A percentile compares a stretch with the other conserved stretches of the same genome.
These are phyloP conservation scores for Breynia disticha DNA, from an alignment of 441 rosid genomes.

Conservation along the genomic window DNA sequence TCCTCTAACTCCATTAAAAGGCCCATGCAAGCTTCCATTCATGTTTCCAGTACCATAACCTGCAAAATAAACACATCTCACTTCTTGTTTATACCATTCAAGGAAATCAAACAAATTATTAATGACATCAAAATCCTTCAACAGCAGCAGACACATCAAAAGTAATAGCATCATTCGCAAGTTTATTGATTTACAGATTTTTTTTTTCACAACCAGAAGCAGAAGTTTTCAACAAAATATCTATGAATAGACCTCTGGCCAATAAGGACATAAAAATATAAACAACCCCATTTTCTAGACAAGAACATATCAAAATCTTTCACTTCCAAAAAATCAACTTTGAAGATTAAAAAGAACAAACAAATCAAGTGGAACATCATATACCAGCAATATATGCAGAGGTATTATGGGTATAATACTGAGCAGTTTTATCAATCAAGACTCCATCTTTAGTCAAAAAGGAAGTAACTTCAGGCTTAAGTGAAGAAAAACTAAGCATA, in stretches of 20 bases:
- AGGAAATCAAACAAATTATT: conserved; percentile 1
- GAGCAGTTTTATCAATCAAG: conserved; percentile 29
- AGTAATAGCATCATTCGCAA: background rate
- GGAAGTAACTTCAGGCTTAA: conserved; percentile 31
- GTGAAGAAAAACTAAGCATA: conserved; percentile 59
- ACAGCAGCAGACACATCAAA: background rate
- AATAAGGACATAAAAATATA: conserved; percentile 4
- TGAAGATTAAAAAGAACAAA: conserved; percentile 7
- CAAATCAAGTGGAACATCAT: too few relatives aligned
- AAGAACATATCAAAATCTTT: too few relatives aligned
- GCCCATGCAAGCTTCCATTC: conserved; percentile 34
- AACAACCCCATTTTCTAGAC: background rate
- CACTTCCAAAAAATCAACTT: background rate
- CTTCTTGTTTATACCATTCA: conserved; percentile 10
- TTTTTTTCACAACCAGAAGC: conserved; percentile 5
- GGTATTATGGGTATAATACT: conserved; percentile 21
- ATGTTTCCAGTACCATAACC: conserved; percentile 26
- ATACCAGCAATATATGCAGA: conserved; percentile 34
- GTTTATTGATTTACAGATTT: conserved; percentile 11
- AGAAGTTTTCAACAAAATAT: too few relatives aligned
- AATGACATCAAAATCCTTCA: background rate
- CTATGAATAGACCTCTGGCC: background rate
- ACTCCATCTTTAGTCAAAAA: conserved; percentile 25
- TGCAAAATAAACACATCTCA: conserved; percentile 9
- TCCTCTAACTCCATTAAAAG: conserved; percentile 31